These are phyloP conservation scores for Penicillium sclerotigenum DNA, from an alignment of 2,329 filamentous ascomycete genomes.

Conservation along the genomic window DNA sequence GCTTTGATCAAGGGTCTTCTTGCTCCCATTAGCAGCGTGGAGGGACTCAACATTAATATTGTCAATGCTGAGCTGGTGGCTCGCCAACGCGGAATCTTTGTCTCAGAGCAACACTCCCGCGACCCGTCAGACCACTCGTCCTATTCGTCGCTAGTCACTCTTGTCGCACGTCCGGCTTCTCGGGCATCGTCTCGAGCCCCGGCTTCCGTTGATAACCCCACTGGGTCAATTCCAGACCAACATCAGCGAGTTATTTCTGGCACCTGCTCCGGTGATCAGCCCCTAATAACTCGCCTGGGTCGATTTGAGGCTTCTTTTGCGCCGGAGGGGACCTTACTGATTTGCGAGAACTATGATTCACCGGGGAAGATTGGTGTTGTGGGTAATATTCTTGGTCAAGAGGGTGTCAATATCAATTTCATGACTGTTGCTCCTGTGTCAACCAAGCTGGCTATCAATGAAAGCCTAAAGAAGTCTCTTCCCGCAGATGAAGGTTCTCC, in stretches of 20 bases:
- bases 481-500: not conserved
- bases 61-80: slow-evolving; percentile 76
- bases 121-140: slow-evolving; percentile 56
- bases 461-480: not conserved
- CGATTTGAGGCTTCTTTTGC: slow-evolving; percentile 71
- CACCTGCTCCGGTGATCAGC: slow-evolving; percentile 36
- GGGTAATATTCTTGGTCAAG: slow-evolving; percentile 65
- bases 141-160: slow-evolving; percentile 68
- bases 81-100: slow-evolving; percentile 71
- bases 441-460: slow-evolving; percentile 11
- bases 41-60: slow-evolving; percentile 71
- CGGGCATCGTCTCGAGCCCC: slow-evolving; percentile 36
- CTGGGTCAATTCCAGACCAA: slow-evolving; percentile 13
- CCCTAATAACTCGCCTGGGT: slow-evolving; percentile 68
- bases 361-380: slow-evolving; percentile 81
- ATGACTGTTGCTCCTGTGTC: slow-evolving; percentile 66
- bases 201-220: slow-evolving; percentile 21
- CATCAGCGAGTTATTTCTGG: slow-evolving; percentile 53
- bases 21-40: slow-evolving; percentile 63
- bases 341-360: slow-evolving; percentile 76
- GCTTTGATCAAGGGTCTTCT: slow-evolving; percentile 75
- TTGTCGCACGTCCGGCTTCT: slow-evolving; percentile 52
- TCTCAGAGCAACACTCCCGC: slow-evolving; percentile 68
- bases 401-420: slow-evolving; percentile 73
- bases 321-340: slow-evolving; percentile 70